These are phyloP conservation scores for Phytophthora ohioensis DNA, from an alignment of 352 stramenopile species.

Conservation along the genomic window DNA sequence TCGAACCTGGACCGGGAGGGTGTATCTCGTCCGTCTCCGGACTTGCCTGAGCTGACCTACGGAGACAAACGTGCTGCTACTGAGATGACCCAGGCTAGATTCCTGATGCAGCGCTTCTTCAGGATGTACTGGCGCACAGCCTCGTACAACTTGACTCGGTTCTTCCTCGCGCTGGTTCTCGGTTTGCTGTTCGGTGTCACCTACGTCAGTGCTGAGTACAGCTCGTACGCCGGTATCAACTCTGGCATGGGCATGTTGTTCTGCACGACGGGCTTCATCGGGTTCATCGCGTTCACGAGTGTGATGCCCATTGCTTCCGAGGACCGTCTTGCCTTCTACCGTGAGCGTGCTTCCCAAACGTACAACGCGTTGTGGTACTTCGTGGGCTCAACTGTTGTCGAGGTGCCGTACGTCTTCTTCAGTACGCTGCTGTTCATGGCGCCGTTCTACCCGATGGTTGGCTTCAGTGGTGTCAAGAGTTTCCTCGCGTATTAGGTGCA, in stretches of 20 bases:
- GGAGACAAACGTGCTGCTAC: conserved; percentile 1
- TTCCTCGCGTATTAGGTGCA: conserved; percentile 25
- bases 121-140: conserved; percentile 81
- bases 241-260: conserved; percentile 69
- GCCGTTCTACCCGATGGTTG: conserved; percentile 25
- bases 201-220: conserved; percentile 31
- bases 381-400: conserved; percentile 17
- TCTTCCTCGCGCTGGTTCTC: conserved; percentile 37
- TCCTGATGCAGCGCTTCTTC: conserved; percentile 44
- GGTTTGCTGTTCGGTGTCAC: conserved; percentile 34
- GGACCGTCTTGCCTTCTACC: conserved; percentile 88
- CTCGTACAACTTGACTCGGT: conserved; percentile 46
- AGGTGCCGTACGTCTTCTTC: conserved; percentile 57
- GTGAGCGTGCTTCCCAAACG: conserved; percentile 81
- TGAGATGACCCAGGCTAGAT: not conserved
- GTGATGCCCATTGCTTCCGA: conserved; percentile 70
- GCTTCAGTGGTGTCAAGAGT: conserved; percentile 6
- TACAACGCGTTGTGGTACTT: conserved; percentile 35
- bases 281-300: conserved; percentile 69
- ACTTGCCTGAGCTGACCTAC: not conserved
- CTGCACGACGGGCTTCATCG: conserved; percentile 71
- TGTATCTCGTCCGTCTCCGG: conserved; percentile 32
- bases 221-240: conserved; percentile 38
- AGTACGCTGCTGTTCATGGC: conserved; percentile 23
- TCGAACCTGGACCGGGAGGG: conserved; percentile 41